Base-by-base conservation (phyloP, 2,329 filamentous ascomycete species). In the Dothiorella sarmentorum region DNA sequence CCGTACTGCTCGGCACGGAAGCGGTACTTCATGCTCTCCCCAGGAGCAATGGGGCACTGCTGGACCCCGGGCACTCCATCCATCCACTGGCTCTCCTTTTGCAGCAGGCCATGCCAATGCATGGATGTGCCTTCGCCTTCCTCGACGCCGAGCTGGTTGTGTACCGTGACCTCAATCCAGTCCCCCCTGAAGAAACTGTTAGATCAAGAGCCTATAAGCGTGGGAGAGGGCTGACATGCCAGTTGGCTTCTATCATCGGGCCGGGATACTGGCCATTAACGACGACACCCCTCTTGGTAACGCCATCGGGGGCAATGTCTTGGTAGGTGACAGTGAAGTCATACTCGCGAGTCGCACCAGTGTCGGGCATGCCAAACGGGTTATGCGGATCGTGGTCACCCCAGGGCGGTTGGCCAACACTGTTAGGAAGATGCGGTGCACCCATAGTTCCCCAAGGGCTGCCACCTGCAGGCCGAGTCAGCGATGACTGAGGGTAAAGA, bases 41-140 rank as follows among this genome's bases (percentile, higher is more conserved):
- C 69, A 65, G 72, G 72, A 18, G 66, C 63, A 37, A 74, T 68
- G 2, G 72, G 72, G 52, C 71, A 74, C 51, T 73, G 70, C 26
- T 61, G 58, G 27, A 72, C 65, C 10, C 68, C 67, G 3, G 71
- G 69, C 2, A 73, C 71, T 58, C 71, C 71, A 58, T 73, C 71
- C 56, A 68, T 71, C 68, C 68, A 73, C 7, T 68, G 64, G 20
- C 68, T 71, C n/a, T 64, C 62, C 15, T 62, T 63, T 35, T 73
- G 71, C 24, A 70, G 58, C 15, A 73, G 59, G 42, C 71, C 70
- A 44, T 72, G 69, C 40, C 68, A 69, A 55, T 74, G 71, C 17
- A 74, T 53, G 1, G 70, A 42, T 11, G 71, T 73, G 9, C 71
- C 71, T 47, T 73, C 70, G 33, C 68, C 63, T 2, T 66, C 66